Conservation (phyloP, 805 yeast species). For the Sugiyamaella chiloensis region DNA sequence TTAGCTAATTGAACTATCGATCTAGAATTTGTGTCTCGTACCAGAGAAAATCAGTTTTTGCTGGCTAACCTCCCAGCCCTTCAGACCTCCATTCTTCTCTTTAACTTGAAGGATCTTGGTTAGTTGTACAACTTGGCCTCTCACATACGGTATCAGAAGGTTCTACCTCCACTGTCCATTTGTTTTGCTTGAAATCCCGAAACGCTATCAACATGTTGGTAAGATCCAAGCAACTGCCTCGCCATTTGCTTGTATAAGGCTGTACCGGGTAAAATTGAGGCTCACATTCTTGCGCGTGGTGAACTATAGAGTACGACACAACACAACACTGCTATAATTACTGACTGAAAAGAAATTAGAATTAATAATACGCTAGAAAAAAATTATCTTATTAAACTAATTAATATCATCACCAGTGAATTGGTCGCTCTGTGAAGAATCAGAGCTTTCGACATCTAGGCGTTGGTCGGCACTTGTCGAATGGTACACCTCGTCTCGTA, state of each 20-base stretch:
- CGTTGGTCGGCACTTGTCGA: conserved; percentile 6
- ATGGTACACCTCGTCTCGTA: conserved; percentile 1
- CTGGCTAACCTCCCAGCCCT: conserved; percentile 66
- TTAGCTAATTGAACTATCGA: neutral
- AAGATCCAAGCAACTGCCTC: neutral
- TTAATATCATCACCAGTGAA: too few species aligned
- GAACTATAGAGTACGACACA: too few species aligned
- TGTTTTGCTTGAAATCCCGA: conserved; percentile 91
- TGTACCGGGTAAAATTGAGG: neutral
- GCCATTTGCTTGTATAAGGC: neutral
- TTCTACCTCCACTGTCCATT: conserved; percentile 75
- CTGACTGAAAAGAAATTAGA: too few species aligned
- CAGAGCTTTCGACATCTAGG: conserved; percentile 2
- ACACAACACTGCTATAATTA: too few species aligned
- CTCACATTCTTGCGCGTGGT: too few species aligned
- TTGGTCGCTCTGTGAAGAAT: neutral
- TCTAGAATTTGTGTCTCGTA: conserved; percentile 22
- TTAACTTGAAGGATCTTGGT: conserved; percentile 20
- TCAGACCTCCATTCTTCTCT: conserved; percentile 57
- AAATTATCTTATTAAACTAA: too few species aligned
- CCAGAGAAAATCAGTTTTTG: conserved; percentile 91
- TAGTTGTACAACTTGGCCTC: conserved; percentile 18
- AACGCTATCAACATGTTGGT: conserved; percentile 69
- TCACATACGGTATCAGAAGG: conserved; percentile 58
- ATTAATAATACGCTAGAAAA: too few species aligned